These are phyloP conservation scores for Orbilia blumenaviensis DNA, from an alignment of 2,329 filamentous ascomycete species.

Conservation along the genomic window DNA sequence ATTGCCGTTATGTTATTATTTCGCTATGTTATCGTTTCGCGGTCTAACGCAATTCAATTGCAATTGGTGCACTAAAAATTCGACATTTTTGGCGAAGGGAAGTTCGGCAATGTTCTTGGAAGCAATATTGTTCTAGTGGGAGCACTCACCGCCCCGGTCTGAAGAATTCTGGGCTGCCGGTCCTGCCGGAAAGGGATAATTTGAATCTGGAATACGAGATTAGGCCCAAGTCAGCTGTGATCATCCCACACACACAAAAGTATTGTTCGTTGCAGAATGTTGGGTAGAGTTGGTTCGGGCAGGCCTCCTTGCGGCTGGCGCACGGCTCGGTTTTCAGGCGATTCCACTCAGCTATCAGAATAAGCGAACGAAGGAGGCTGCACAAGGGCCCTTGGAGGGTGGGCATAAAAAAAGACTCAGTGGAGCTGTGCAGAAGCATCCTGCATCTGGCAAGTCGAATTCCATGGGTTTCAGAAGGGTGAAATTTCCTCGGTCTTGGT, in stretches of 20 bases:
- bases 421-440: constrained; percentile 26
- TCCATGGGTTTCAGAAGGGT: constrained; percentile 34
- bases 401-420: constrained; percentile 46
- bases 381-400: constrained; percentile 18
- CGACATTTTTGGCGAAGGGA: constrained; percentile 13
- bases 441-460: constrained; percentile 38
- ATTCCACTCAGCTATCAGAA: constrained; percentile 49
- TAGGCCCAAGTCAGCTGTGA: constrained; percentile 32
- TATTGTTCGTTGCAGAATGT: constrained; percentile 37
- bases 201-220: constrained; percentile 29
- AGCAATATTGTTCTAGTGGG: constrained; percentile 11
- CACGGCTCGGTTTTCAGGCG: constrained; percentile 51
- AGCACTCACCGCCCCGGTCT: constrained; percentile 28
- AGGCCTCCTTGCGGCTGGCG: constrained; percentile 45
- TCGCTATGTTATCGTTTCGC: not conserved
- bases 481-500: constrained; percentile 37
- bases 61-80: constrained; percentile 11
- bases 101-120: constrained; percentile 23
- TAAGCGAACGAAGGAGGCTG: constrained; percentile 53
- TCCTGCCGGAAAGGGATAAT: constrained; percentile 34
- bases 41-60: constrained; percentile 27
- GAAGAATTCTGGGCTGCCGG: constrained; percentile 27
- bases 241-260: not conserved
- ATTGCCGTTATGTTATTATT: not conserved
- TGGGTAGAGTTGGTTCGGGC: constrained; percentile 24